Base-by-base conservation (phyloP, 768 basidiomycete species). In the Lactarius deliciosus region DNA sequence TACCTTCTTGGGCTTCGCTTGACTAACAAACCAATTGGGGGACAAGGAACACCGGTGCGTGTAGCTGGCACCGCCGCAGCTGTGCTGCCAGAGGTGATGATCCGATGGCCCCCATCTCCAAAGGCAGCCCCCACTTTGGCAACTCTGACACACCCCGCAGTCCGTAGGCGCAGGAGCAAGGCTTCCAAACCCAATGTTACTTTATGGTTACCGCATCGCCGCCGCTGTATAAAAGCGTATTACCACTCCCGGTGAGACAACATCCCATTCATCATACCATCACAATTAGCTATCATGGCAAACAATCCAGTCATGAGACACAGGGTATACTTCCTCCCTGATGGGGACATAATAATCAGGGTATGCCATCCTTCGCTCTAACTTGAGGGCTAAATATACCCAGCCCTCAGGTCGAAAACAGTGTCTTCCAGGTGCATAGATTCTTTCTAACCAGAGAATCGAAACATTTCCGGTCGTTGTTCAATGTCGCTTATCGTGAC, bases 401-500 rank as follows among this genome's bases (percentile, higher is more conserved):
- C 11, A 22, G 55, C 41, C 18, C 13, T 43, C 30, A 89, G 88
- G 84, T 85, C 18, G 85, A 86, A 57, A 80, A 85, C 63, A 74
- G 78, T 5, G 75, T 83, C 0, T 90, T 86, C 68, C 77, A 82
- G 0, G 79, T 90, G 0, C 87, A 89, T 65, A 79, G 82, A 0
- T 85, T 83, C 54, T 88, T 89, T 58, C 87, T 90, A 45, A 79
- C 80, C n/a, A 77, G 88, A 0, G 87, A 90, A 60, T 88, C 87
- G 0, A 59, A 74, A 0, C 79, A 76, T 36, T 87, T 88, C 73
- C 68, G 68, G 20, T 66, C 72, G 18, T 61, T 69, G 54, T 72
- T 76, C 32, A 64, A 57, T 2, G 56, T 71, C 18, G 67, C 72
- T 0, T 74, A 72, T 4, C 69, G 71, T 59, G 60, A 69, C 22